Base-by-base conservation (phyloP, 805 yeast species). In the Starmera caribaea region DNA sequence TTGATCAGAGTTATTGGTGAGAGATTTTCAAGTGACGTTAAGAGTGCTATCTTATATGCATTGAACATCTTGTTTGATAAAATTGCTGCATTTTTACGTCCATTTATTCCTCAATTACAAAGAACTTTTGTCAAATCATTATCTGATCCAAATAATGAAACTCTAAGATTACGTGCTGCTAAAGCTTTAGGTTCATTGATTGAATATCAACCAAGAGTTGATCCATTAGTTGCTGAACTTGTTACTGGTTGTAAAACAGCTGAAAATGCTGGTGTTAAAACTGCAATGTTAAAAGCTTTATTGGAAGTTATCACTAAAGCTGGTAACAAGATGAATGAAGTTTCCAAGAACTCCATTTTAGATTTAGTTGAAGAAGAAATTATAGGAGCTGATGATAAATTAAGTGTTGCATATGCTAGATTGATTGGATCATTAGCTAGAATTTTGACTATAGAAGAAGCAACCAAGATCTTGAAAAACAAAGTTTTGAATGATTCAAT, bases 1-100 rank as follows among this genome's bases (percentile, higher is more conserved):
- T 72, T 92, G 55, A 92, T 92, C 63, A 87, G 99, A 71, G 95
- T 90, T 41, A 85, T 90, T 55, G 98, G 99, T 55, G 99, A 92
- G 62, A 79, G 96, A 61, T 90, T 86, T 48, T 74, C 81, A 14
- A 73, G 95, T 45, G 96, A 88, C 49, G 86, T 92, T 50, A 92
- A 92, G 69, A 81, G 95, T 30, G 95, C 96, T n/a, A 90, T 94
- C 49, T 69, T 92, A 54, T 71, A 73, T 45, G 95, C 97, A 1
- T 72, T 94, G 59, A 83, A 82, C 55, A 74, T 74, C 46, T 66
- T 94, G 55, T 77, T 92, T 53, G 64, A 65, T 17, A 84, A 87
- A 66, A 83, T 90, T 50, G 96, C 98, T 2, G 86, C 82, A 55
- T 85, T 86, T 58, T 71, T 92, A 60, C 76, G 90, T 54, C 98